A percentile compares a stretch with the other conserved stretches of the same genome.
Evolutionary conservation across 169 alveolate genomes (phyloP).

Genomic region (Theileria orientalis): DNA sequence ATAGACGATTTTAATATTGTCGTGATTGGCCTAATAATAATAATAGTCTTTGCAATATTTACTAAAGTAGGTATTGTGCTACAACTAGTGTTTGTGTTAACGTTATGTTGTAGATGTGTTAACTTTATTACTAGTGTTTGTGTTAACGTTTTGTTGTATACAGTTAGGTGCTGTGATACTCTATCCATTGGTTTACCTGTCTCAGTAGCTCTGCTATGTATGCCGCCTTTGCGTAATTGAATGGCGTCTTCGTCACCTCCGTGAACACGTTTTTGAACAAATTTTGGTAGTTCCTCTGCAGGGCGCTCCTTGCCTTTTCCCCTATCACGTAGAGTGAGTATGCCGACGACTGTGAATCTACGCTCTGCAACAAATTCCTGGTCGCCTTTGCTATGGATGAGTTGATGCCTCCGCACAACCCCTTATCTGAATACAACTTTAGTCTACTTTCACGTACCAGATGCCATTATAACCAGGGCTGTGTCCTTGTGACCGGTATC

Average conservation of each 20-base stretch:
- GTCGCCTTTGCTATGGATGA: conserved; percentile 70
- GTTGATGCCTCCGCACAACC: conserved; percentile 85
- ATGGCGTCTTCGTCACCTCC: conserved; percentile 70
- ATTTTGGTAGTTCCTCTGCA: conserved; percentile 44
- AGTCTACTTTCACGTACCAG: conserved; percentile 11
- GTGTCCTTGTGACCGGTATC: conserved; percentile 50
- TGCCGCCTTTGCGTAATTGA: conserved; percentile 74
- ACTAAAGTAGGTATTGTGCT: background rate
- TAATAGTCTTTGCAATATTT: no score
- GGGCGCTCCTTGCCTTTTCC: conserved; percentile 64
- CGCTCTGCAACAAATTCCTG: conserved; percentile 40
- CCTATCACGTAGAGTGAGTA: conserved; percentile 58
- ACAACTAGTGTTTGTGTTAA: background rate
- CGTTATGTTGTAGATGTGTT: background rate
- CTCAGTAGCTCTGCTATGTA: conserved; percentile 63
- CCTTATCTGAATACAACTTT: conserved; percentile 73
- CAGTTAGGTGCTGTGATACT: background rate
- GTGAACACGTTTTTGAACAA: conserved; percentile 60
- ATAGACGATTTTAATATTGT: conserved; percentile 69
- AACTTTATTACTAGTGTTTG: background rate
- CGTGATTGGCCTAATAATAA: conserved; percentile 71
- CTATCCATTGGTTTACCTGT: conserved; percentile 40
- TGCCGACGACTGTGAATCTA: conserved; percentile 35
- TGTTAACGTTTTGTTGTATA: background rate
- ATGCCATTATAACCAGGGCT: conserved; percentile 60